Evolutionary conservation across 1,139 yeast species (phyloP), one percentile per base, ranked within the genome.

Genomic region (Zygosaccharomyces sapae): DNA sequence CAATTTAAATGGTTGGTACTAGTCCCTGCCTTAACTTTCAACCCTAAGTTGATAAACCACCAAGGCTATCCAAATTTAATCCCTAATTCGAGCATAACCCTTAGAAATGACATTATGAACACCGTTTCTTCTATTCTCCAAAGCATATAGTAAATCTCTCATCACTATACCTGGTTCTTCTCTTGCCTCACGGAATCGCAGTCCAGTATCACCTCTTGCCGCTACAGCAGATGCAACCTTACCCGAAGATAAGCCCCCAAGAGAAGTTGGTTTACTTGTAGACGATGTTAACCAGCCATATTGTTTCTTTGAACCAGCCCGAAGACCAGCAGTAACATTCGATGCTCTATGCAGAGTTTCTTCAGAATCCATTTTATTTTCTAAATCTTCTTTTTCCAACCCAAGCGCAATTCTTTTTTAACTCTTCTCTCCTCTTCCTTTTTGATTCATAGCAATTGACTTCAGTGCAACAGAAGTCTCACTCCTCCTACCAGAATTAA

Each of bases 281-380:
- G 83, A 76, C 3, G 63, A 58, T 3, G 86, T 81, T 86, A 92
- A 81, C 98, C 98, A 92, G 38, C 95, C 85, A 65, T 92, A 92
- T 65, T 86, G 87, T 48, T 83, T 81, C 55, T 84, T 85, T 53
- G 85, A 81, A 62, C 90, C 88, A 13, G 80, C 74, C 95, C 92
- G 90, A 83, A 92, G 79, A 0, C 94, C 88, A 1, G 97, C 97
- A 0, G 97, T 92, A 5, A 94, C 92, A 65, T 92, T 90, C 1
- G 97, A 94, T 2, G 96, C 96, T 55, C 95, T 76, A 63, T 90
- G 96, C 57, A 83, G 76, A 0, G 86, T 81, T 61, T 89, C 97
- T 56, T 90, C 97, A 10, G 85, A 79, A 57, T 77, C 77, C 36
- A 70, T 69, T 24, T 66, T 68, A 5, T 72, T 74, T 38, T 77